phyloP scores from a whole-genome alignment of 2,329 filamentous ascomycete species.

The Xylariaceae sp. region DNA sequence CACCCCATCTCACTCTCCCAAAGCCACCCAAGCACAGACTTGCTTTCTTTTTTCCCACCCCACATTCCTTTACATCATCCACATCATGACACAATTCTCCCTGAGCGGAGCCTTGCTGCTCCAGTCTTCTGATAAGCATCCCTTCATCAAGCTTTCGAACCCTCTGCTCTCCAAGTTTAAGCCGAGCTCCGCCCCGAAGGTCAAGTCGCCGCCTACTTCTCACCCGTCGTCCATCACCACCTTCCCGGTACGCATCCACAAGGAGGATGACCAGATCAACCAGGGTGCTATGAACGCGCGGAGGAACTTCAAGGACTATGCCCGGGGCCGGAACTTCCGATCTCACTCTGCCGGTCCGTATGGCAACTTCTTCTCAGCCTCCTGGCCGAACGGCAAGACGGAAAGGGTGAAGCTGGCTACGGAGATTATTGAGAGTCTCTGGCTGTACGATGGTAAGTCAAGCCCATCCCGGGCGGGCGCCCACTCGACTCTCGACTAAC shows the following conservation, averaged over 20 bases:
- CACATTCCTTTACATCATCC: conserved; percentile 16
- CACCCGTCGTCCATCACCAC: conserved; percentile 19
- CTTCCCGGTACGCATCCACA: conserved; percentile 21
- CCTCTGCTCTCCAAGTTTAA: conserved; percentile 15
- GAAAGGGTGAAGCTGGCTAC: conserved; percentile 22
- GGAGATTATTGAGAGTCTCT: conserved; percentile 22
- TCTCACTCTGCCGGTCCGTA: conserved; percentile 20
- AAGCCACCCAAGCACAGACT: conserved; percentile 14
- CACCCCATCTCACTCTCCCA: conserved; percentile 4
- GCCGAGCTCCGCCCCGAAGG: conserved; percentile 10
- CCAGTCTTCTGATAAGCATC: conserved; percentile 13
- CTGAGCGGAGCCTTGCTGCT: conserved; percentile 12
- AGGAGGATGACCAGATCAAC: conserved; percentile 19
- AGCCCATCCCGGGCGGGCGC: not conserved
- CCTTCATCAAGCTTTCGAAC: conserved; percentile 7
- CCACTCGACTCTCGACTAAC: conserved; percentile 1
- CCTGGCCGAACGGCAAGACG: conserved; percentile 20
- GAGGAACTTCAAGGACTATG: conserved; percentile 20
- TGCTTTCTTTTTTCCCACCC: conserved; percentile 10
- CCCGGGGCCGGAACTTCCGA: conserved; percentile 16
- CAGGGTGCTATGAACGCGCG: conserved; percentile 19
- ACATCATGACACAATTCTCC: conserved; percentile 19
- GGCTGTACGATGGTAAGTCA: conserved; percentile 22
- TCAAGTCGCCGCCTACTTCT: conserved; percentile 11
- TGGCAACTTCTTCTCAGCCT: conserved; percentile 22